These are phyloP conservation scores for Whalleya microplaca DNA, from an alignment of 2,329 filamentous ascomycete species.

Conservation along the genomic window DNA sequence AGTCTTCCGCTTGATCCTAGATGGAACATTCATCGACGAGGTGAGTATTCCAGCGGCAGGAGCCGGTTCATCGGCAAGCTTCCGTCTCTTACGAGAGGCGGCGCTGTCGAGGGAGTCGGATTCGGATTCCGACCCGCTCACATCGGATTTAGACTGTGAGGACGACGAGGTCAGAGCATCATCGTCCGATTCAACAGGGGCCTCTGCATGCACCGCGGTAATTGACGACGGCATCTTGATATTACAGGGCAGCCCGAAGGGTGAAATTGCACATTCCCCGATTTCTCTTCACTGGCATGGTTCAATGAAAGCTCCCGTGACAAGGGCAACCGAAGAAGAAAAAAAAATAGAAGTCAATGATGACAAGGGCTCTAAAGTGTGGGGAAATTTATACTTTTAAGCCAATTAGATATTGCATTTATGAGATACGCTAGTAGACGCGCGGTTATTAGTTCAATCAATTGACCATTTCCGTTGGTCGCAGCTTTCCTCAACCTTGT, in stretches of 20 bases:
- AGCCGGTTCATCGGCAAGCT: slow-evolving; percentile 33
- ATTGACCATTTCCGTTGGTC: not conserved
- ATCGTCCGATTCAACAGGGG: slow-evolving; percentile 30
- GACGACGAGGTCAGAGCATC: slow-evolving; percentile 17
- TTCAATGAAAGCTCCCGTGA: slow-evolving; percentile 6
- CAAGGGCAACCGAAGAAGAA: slow-evolving; percentile 14
- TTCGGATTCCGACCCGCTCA: slow-evolving; percentile 29
- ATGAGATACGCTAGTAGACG: slow-evolving; percentile 24
- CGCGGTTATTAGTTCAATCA: slow-evolving; percentile 14
- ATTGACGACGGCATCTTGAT: slow-evolving; percentile 24
- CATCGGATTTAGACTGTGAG: slow-evolving; percentile 24
- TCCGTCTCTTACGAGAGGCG: slow-evolving; percentile 43
- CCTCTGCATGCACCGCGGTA: slow-evolving; percentile 12
- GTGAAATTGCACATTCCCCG: slow-evolving; percentile 2
- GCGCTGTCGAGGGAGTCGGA: slow-evolving; percentile 53
- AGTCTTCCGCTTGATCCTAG: slow-evolving; percentile 52
- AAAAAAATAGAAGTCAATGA: slow-evolving; percentile 11
- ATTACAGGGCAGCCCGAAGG: slow-evolving; percentile 9
- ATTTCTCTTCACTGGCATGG: slow-evolving; percentile 7
- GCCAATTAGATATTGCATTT: slow-evolving; percentile 9
- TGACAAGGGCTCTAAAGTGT: slow-evolving; percentile 14
- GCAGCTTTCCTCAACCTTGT: not conserved
- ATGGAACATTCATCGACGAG: slow-evolving; percentile 54
- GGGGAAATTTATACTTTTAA: slow-evolving; percentile 8
- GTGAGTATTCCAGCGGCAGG: slow-evolving; percentile 43